These are phyloP conservation scores for Rhamnella rubrinervis DNA, from an alignment of 331 rosid genomes.

Conservation along the genomic window DNA sequence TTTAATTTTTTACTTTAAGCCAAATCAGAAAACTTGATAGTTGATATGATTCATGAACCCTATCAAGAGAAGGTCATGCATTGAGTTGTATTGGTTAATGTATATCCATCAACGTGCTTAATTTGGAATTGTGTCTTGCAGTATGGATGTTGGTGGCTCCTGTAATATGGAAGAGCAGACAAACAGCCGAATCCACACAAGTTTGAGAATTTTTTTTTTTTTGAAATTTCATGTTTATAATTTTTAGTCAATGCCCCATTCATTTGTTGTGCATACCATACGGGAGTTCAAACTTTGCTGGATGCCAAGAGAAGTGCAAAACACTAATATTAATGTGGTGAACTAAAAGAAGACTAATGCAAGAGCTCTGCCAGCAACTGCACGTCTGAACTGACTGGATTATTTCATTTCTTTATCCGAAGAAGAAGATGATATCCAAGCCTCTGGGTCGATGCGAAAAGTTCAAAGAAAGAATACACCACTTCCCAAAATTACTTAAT, in stretches of 20 bases:
- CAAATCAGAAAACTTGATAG: neutral
- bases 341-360: neutral
- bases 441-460: neutral
- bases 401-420: slow-evolving; percentile 1
- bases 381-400: slow-evolving; percentile 21
- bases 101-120: neutral
- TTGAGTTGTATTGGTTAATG: neutral
- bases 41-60: neutral
- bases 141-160: slow-evolving; percentile 95
- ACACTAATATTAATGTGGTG: no score
- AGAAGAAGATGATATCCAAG: neutral
- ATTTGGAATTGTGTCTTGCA: slow-evolving; percentile 31
- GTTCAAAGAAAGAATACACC: neutral
- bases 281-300: slow-evolving; percentile 2
- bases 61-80: neutral
- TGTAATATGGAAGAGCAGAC: slow-evolving; percentile 57
- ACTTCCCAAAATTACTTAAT: neutral
- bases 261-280: slow-evolving; percentile 12
- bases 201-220: neutral
- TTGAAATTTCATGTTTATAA: neutral
- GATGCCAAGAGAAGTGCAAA: no score
- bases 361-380: slow-evolving; percentile 21
- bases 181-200: slow-evolving; percentile 43
- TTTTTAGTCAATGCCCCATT: neutral
- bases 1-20: neutral